phyloP scores from a whole-genome alignment of 2,329 filamentous ascomycete species.

The Colletotrichum cuscutae region DNA sequence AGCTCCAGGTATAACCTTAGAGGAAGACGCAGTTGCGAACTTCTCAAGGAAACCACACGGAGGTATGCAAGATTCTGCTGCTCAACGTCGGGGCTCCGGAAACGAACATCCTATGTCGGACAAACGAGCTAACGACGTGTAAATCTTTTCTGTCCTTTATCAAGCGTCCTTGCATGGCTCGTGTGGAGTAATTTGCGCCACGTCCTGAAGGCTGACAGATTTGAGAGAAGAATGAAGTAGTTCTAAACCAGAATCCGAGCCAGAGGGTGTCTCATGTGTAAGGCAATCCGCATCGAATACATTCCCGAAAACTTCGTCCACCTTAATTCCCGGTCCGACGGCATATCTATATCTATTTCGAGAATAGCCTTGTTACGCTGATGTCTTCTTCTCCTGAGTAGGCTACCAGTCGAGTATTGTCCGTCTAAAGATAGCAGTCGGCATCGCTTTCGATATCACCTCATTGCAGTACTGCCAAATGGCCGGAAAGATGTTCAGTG shows the following conservation, averaged over 20 bases:
- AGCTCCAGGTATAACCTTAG: neutral
- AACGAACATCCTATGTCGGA: conserved; percentile 5
- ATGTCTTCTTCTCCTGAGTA: neutral
- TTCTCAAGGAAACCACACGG: neutral
- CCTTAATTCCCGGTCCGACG: neutral
- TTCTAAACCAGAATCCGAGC: conserved; percentile 4
- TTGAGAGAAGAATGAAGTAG: neutral
- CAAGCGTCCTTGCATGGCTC: neutral
- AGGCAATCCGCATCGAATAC: neutral
- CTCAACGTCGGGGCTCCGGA: neutral
- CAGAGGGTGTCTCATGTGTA: neutral
- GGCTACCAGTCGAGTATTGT: neutral
- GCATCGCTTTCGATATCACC: neutral
- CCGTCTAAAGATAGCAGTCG: neutral
- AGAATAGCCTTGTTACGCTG: neutral
- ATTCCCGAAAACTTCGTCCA: neutral
- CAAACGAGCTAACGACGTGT: conserved; percentile 3
- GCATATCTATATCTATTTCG: neutral
- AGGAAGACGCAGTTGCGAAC: neutral
- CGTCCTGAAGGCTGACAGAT: neutral
- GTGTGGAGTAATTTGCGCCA: neutral
- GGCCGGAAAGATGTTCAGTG: neutral
- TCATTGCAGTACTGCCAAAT: neutral
- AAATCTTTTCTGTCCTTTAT: conserved; percentile 16
- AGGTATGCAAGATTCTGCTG: neutral